Evolutionary conservation across 352 stramenopile species (phyloP).

Genomic region (Pythium aphanidermatum): DNA sequence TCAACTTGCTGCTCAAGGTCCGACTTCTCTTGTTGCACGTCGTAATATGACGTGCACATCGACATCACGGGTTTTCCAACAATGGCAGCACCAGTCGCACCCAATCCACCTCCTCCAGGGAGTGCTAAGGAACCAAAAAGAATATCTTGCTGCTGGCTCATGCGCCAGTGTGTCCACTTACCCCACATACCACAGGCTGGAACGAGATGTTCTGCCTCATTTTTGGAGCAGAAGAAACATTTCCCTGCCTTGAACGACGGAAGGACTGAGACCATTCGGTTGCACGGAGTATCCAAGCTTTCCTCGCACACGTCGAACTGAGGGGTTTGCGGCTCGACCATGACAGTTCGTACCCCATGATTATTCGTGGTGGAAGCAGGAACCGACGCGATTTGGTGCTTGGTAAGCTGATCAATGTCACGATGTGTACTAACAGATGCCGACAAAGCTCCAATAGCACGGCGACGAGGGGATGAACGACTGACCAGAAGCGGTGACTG

Average conservation of each 20-base stretch:
- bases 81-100: neutral
- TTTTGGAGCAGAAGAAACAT: conserved; percentile 85
- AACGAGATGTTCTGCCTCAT: conserved; percentile 73
- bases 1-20: conserved; percentile 36
- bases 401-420: too few species aligned
- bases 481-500: too few species aligned
- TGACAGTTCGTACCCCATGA: neutral
- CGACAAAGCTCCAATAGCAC: too few species aligned
- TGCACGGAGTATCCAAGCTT: neutral
- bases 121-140: conserved; percentile 20
- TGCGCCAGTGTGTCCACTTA: conserved; percentile 82
- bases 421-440: too few species aligned
- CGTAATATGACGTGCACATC: conserved; percentile 86
- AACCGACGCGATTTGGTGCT: too few species aligned
- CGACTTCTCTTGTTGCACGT: conserved; percentile 64
- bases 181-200: conserved; percentile 77
- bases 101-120: conserved; percentile 1
- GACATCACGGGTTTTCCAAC: conserved; percentile 34
- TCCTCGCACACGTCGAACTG: neutral
- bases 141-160: conserved; percentile 61
- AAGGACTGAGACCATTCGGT: conserved; percentile 66
- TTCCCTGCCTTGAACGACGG: conserved; percentile 77
- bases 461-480: too few species aligned
- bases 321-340: conserved; percentile 8
- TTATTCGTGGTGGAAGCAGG: too few species aligned